Conservation (phyloP, 129 eudicot genomes). For the Gnaphalium uliginosum region DNA sequence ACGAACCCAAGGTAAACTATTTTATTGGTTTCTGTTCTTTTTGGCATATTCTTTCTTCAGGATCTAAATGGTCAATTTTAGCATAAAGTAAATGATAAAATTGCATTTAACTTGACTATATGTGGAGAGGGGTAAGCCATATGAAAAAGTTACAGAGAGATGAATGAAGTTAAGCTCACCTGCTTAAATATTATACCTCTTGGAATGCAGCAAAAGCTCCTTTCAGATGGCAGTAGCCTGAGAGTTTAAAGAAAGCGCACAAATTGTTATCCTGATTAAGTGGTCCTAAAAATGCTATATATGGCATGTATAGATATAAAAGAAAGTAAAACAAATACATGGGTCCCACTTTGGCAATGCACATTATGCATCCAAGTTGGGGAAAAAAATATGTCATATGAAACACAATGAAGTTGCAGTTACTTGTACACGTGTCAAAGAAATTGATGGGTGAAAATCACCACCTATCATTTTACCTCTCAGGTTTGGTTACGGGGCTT, state of each 20-base stretch:
- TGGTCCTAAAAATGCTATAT: slow-evolving; percentile 22
- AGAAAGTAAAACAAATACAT: neutral
- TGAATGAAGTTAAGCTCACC: neutral
- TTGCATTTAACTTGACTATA: slow-evolving; percentile 2
- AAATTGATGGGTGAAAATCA: neutral
- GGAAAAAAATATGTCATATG: neutral
- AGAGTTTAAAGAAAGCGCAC: slow-evolving; percentile 17
- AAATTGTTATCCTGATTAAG: slow-evolving; percentile 26
- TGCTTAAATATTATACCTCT: neutral
- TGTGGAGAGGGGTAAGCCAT: neutral
- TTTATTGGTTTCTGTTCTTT: neutral
- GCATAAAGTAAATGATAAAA: neutral
- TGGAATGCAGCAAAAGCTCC: neutral
- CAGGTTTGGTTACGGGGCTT: neutral
- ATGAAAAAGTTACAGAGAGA: neutral
- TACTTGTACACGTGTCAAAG: neutral
- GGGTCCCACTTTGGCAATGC: slow-evolving; percentile 15
- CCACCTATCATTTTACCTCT: neutral
- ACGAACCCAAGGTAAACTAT: slow-evolving; percentile 35
- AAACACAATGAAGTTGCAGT: neutral
- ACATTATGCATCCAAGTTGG: slow-evolving; percentile 1
- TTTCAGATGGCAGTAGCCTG: slow-evolving; percentile 16
- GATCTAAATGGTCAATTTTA: slow-evolving; percentile 5
- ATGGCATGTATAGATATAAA: slow-evolving; percentile 1
- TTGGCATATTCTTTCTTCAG: neutral